Conservation (phyloP, 805 yeast genomes). For the Ogataea neopini region DNA sequence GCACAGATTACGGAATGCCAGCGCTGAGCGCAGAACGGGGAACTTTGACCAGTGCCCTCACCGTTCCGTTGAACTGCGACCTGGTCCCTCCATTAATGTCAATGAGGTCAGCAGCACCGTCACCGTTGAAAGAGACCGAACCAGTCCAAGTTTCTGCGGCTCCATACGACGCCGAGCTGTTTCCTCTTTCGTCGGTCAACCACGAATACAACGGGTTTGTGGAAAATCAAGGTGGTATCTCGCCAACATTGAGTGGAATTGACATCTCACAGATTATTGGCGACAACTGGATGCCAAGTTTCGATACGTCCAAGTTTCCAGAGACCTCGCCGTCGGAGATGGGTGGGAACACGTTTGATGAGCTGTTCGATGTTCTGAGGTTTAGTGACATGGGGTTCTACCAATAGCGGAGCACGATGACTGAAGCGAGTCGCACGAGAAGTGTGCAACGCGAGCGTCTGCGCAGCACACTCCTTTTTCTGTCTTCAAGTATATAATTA, state of each 20-base stretch:
- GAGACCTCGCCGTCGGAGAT: conserved; percentile 4
- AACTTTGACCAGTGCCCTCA: conserved; percentile 4
- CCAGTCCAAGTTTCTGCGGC: neutral
- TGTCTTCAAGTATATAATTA: too few relatives aligned
- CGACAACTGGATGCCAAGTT: conserved; percentile 27
- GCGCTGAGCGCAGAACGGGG: conserved; percentile 19
- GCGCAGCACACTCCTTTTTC: too few relatives aligned
- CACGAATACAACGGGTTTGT: too few relatives aligned
- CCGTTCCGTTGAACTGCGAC: neutral
- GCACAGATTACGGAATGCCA: conserved; percentile 8
- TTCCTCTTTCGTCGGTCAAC: too few relatives aligned
- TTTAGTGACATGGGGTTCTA: conserved; percentile 14
- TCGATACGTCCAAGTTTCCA: conserved; percentile 22
- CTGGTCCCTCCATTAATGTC: neutral
- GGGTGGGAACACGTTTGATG: conserved; percentile 9
- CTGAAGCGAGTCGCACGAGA: conserved; percentile 1
- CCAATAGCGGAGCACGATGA: neutral
- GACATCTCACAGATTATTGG: conserved; percentile 18
- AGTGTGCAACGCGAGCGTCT: too few relatives aligned
- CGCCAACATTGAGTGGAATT: neutral
- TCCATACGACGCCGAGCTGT: neutral
- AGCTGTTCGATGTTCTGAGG: conserved; percentile 21
- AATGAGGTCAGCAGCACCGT: neutral
- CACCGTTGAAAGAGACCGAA: neutral
- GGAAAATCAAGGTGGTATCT: neutral